phyloP scores from a whole-genome alignment of 1,284 basidiomycete species.

The Trametes pubescens region DNA sequence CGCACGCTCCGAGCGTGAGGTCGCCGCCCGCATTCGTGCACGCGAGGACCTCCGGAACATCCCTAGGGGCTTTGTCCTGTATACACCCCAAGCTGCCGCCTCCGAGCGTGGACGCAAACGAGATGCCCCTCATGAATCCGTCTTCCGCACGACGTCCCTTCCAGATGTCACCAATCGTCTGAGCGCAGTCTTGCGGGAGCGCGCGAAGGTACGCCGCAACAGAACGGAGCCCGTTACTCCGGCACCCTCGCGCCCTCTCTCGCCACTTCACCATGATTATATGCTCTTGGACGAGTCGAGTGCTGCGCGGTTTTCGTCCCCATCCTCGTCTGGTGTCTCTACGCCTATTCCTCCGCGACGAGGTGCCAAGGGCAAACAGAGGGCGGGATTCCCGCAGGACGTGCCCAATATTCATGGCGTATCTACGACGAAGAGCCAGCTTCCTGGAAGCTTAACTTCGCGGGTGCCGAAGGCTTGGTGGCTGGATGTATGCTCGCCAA shows the following conservation, averaged over 20 bases:
- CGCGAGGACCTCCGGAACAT: conserved; percentile 65
- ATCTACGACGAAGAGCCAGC: conserved; percentile 17
- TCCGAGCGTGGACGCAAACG: conserved; percentile 18
- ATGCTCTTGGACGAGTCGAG: conserved; percentile 45
- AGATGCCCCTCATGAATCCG: conserved; percentile 42
- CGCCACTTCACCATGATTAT: conserved; percentile 44
- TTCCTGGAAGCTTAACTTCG: conserved; percentile 10
- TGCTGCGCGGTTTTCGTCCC: conserved; percentile 12
- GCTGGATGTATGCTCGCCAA: conserved; percentile 91
- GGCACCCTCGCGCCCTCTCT: conserved; percentile 18
- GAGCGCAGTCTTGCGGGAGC: conserved; percentile 56
- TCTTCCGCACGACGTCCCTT: conserved; percentile 66
- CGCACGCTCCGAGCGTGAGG: conserved; percentile 62
- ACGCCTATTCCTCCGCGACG: conserved; percentile 25
- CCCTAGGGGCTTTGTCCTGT: conserved; percentile 73
- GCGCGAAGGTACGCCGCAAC: conserved; percentile 35
- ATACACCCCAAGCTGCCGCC: conserved; percentile 55
- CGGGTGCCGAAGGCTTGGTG: conserved; percentile 75
- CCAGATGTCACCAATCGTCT: conserved; percentile 63
- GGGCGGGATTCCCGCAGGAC: conserved; percentile 18
- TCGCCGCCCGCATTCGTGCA: conserved; percentile 65
- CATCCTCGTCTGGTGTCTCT: conserved; percentile 10
- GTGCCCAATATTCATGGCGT: conserved; percentile 3
- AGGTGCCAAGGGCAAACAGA: conserved; percentile 49
- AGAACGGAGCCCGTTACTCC: conserved; percentile 24